Evolutionary conservation across 1,139 yeast genomes (phyloP).

Genomic region (Suhomyces maxii): DNA sequence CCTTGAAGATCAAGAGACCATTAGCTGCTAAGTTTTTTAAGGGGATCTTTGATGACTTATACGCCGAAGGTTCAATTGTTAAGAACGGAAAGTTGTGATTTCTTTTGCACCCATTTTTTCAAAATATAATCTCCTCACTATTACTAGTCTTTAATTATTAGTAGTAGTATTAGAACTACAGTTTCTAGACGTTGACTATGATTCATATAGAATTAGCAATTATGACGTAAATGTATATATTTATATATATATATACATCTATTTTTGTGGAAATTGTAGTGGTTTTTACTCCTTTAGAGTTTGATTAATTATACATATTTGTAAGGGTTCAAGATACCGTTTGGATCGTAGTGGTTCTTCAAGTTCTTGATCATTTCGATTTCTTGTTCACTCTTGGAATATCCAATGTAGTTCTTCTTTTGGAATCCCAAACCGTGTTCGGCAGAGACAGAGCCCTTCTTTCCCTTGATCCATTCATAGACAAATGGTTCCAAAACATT

Average conservation of each 20-base stretch:
- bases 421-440: constrained; percentile 98
- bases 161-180: too few relatives aligned
- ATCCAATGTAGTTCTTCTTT: constrained; percentile 83
- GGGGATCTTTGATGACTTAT: constrained; percentile 50
- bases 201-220: background rate
- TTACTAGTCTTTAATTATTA: too few relatives aligned
- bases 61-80: constrained; percentile 53
- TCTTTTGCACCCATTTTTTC: too few relatives aligned
- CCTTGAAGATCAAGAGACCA: constrained; percentile 69
- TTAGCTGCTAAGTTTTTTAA: constrained; percentile 55
- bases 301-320: constrained; percentile 55
- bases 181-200: background rate
- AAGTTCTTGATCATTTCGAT: constrained; percentile 71
- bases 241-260: too few relatives aligned
- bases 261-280: too few relatives aligned
- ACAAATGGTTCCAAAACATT: constrained; percentile 85
- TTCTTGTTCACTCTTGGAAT: constrained; percentile 72
- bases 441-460: constrained; percentile 88
- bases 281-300: too few relatives aligned
- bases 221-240: background rate
- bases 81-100: constrained; percentile 5
- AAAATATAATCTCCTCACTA: too few relatives aligned
- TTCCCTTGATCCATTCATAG: constrained; percentile 77
- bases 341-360: constrained; percentile 84
- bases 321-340: constrained; percentile 88